These are phyloP conservation scores for Volutella citrinella DNA, from an alignment of 2,329 filamentous ascomycete genomes.

Conservation along the genomic window DNA sequence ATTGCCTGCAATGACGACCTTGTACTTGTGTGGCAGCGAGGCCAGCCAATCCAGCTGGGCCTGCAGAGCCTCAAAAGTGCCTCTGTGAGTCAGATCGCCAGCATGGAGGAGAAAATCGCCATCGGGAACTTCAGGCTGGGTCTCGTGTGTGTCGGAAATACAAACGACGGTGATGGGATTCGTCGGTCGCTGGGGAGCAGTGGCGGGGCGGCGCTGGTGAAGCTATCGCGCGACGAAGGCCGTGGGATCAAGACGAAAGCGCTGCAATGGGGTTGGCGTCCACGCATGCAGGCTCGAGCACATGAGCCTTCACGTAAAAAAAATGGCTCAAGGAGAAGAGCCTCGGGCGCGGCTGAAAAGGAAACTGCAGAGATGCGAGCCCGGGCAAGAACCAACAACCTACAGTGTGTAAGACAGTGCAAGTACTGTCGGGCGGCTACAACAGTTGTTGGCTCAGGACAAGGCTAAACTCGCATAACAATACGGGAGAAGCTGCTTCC, in stretches of 20 bases:
- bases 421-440: too few species aligned
- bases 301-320: too few species aligned
- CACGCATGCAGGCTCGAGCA: too few species aligned
- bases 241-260: conserved; percentile 4
- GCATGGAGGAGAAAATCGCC: conserved; percentile 12
- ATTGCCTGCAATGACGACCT: conserved; percentile 10
- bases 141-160: conserved; percentile 11
- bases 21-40: conserved; percentile 5
- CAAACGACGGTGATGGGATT: conserved; percentile 5
- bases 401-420: too few species aligned
- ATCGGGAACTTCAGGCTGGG: conserved; percentile 8
- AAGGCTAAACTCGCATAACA: too few species aligned
- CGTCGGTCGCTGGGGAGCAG: background rate
- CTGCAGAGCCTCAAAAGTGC: conserved; percentile 10
- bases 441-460: too few species aligned
- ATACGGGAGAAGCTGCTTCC: too few species aligned
- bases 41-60: conserved; percentile 9
- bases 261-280: conserved; percentile 7
- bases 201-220: background rate
- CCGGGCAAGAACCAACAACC: too few species aligned
- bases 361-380: too few species aligned
- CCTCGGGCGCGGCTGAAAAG: too few species aligned
- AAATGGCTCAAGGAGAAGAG: too few species aligned
- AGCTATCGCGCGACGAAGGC: conserved; percentile 7
- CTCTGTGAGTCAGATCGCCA: conserved; percentile 10